Evolutionary conservation across 441 rosid genomes (phyloP).

Genomic region (Geranium incanum): DNA sequence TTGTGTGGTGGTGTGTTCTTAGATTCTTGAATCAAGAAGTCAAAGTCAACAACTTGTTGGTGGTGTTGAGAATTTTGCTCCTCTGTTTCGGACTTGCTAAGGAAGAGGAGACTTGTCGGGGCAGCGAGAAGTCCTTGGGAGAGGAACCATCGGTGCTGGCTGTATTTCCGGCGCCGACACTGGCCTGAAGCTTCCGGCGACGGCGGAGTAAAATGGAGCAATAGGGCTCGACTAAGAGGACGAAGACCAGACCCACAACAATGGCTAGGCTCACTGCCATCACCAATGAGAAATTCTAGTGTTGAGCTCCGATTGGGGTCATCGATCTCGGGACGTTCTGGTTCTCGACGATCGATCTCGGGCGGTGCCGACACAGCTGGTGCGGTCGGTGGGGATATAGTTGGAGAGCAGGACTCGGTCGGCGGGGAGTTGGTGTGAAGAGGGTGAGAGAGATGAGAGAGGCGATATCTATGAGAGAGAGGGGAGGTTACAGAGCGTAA

Average conservation of each 20-base stretch:
- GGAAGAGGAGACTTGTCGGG: slow-evolving; percentile 49
- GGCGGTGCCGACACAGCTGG: too few relatives aligned
- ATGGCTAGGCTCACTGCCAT: slow-evolving; percentile 71
- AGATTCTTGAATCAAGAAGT: slow-evolving; percentile 18
- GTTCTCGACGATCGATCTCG: too few relatives aligned
- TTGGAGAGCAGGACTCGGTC: too few relatives aligned
- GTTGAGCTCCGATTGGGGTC: too few relatives aligned
- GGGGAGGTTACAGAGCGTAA: too few relatives aligned
- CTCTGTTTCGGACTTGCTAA: slow-evolving; percentile 22
- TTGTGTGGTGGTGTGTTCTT: too few relatives aligned
- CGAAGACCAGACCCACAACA: slow-evolving; percentile 57
- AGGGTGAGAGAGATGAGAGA: too few relatives aligned
- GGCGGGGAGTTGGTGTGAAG: too few relatives aligned
- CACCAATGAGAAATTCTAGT: slow-evolving; percentile 28
- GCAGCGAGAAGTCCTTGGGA: slow-evolving; percentile 54
- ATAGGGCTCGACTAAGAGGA: slow-evolving; percentile 73
- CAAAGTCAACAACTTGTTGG: slow-evolving; percentile 20
- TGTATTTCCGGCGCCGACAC: not conserved
- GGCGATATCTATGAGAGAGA: too few relatives aligned
- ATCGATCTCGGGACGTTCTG: too few relatives aligned
- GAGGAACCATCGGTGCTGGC: slow-evolving; percentile 17
- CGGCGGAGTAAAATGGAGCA: slow-evolving; percentile 68
- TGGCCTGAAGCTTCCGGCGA: slow-evolving; percentile 22
- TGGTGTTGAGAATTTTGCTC: slow-evolving; percentile 23
- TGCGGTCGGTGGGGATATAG: too few relatives aligned